Conservation (phyloP, 2,329 filamentous ascomycete genomes). For the Penicillium glabrum region DNA sequence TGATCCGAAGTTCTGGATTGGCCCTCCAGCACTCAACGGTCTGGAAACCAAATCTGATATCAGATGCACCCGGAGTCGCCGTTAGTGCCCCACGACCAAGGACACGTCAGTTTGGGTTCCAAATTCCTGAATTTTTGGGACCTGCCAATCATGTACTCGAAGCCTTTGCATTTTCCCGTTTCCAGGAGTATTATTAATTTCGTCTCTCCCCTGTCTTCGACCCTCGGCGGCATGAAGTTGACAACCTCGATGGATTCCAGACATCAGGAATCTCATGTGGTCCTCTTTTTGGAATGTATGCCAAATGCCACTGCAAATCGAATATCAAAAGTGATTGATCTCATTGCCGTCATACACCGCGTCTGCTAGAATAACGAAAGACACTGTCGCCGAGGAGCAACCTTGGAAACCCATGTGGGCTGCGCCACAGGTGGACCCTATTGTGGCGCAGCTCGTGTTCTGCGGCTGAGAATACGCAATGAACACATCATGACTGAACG, state of each 20-base stretch:
- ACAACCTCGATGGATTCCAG: too few species aligned
- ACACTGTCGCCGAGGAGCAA: background rate
- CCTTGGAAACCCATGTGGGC: background rate
- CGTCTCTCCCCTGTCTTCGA: too few species aligned
- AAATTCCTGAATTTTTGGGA: background rate
- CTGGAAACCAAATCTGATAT: background rate
- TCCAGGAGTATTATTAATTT: too few species aligned
- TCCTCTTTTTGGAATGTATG: background rate
- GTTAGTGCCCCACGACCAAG: background rate
- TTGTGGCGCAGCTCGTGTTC: background rate
- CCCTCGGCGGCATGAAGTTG: too few species aligned
- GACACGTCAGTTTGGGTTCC: background rate
- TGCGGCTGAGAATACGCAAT: slow-evolving; percentile 6
- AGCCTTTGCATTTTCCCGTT: too few species aligned
- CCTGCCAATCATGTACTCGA: background rate
- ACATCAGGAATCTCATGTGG: background rate
- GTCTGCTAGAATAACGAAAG: background rate
- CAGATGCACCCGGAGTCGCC: slow-evolving; percentile 7
- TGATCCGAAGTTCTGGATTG: slow-evolving; percentile 3
- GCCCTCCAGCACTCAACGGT: background rate
- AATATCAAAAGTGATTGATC: background rate
- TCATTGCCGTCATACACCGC: background rate
- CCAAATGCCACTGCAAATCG: background rate
- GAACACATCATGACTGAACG: background rate
- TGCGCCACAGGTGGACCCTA: slow-evolving; percentile 2